Evolutionary conservation across 2,329 filamentous ascomycete species (phyloP), one percentile per base, ranked within the genome.

Genomic region (Colletotrichum sp.): DNA sequence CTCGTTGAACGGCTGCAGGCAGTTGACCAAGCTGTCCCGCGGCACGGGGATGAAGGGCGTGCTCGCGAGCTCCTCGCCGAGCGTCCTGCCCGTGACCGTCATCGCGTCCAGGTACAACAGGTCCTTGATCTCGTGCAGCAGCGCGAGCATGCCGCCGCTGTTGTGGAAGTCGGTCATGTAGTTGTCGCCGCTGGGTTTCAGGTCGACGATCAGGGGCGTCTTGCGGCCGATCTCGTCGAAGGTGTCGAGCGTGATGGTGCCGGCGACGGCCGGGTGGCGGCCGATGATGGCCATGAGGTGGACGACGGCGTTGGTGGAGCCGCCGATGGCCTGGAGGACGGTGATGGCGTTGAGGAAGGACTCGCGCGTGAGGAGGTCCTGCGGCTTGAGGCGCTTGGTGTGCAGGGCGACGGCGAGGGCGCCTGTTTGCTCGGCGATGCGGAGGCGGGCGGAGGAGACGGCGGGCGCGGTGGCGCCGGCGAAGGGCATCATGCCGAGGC

Each of bases 141-240:
- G 92, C 0, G 94, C 94, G 0, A 94, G 93, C 83, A 97, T 95
- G 34, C 96, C 96, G 28, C 96, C 96, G 67, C 97, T 93, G 74
- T 96, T 93, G 84, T 97, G 97, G 55, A 98, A 92, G 81, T 98
- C 96, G 6, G 94, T 95, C 93, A 98, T 97, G 83, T 96, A 94
- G 82, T 95, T 96, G 70, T 94, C 93, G 2, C 96, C 96, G 75
- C 92, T 94, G 0, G 96, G 96, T n/a, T 96, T 95, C 22, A 98
- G 88, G 81, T 97, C 94, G 2, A 96, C 94, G 55, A 98, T 91
- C 80, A 97, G 92, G 0, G 95, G 95, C 2, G 96, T 95, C 78
- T 90, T 92, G 78, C 95, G 88, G 71, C 93, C 94, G 66, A 97
- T 92, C 66, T 93, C 91, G 83, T 97, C 95, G 81, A 98, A 89